Evolutionary conservation across 495 filamentous ascomycete genomes (phyloP), one percentile per base, ranked within the genome.

Genomic region (Podospora pseudopauciseta): DNA sequence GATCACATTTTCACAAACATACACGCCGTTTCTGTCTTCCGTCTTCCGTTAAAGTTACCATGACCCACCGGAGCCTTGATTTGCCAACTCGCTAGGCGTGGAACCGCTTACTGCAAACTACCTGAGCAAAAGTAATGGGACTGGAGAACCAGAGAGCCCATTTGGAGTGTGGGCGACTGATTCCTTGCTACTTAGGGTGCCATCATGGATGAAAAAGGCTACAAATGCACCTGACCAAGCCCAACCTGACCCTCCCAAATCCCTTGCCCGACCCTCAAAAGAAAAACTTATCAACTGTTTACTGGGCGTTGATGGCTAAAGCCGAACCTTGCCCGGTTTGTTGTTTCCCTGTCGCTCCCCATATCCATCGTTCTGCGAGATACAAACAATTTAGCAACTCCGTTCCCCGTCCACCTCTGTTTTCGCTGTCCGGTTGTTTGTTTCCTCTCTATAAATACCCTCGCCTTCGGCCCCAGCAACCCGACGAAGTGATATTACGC

Each of bases 401-500:
- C 9, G 15, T 13, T 49, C 39, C 39, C 39, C 7, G 2, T 13
- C 39, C 39, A 2, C 39, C 5, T 16, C 39, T 3, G 18, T 49
- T 49, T 49, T 5, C 39, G 13, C 9, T 49, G 39, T 32, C 30
- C 30, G 30, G 4, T 32, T 7, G 4, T 32, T 7, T 32, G 15
- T 49, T 13, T 11, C 11, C 6, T 11, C 39, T 49, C 15, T 16
- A 49, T 49, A 49, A 49, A 49, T 49, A 49, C 15, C 9, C 13
- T 49, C 39, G 13, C 2, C 39, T 49, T 16, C 39, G 6, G 9
- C 7, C 13, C 39, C 39, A 16, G 5, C 39, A 11, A 13, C 39
- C 7, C 7, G 39, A 32, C 5, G 6, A 49, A 49, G 2, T 49
- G 39, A 16, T 16, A 49, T 80, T 81, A 95, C 70, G 92, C 91